A percentile compares a stretch with the other conserved stretches of the same genome.
phyloP scores from a whole-genome alignment of 2,329 filamentous ascomycete species.

The Aspergillus fijiensis region DNA sequence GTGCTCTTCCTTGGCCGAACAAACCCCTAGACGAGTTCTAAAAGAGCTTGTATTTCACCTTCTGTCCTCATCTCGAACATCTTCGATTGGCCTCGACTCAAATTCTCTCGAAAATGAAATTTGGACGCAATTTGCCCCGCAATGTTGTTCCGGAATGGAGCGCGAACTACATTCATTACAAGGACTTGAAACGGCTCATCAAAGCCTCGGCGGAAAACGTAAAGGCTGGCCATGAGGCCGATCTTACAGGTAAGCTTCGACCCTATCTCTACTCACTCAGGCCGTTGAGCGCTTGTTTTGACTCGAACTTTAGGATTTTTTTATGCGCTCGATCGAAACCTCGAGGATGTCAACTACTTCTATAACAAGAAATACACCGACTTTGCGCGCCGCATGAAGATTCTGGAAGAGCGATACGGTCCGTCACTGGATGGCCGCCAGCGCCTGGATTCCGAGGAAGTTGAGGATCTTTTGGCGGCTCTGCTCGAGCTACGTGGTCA shows the following conservation, averaged over 20 bases:
- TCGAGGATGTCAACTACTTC: conserved; percentile 94
- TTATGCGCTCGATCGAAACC: conserved; percentile 91
- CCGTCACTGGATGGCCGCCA: conserved; percentile 66
- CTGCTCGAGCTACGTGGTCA: conserved; percentile 84
- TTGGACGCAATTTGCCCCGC: conserved; percentile 50
- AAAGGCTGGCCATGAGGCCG: conserved; percentile 70
- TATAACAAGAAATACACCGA: conserved; percentile 96
- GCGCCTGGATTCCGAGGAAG: conserved; percentile 80
- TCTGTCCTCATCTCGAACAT: neutral
- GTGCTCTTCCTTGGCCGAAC: neutral
- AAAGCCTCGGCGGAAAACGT: conserved; percentile 69
- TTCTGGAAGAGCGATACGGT: conserved; percentile 86
- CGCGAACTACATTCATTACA: conserved; percentile 53
- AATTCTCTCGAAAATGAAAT: conserved; percentile 46
- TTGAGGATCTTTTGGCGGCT: conserved; percentile 86
- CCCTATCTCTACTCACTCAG: conserved; percentile 8
- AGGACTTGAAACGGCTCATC: conserved; percentile 82
- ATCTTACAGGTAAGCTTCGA: conserved; percentile 77
- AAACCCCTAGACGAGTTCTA: neutral
- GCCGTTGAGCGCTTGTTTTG: conserved; percentile 20
- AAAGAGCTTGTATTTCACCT: neutral
- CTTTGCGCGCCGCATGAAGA: conserved; percentile 75
- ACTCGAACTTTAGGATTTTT: conserved; percentile 73
- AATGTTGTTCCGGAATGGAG: conserved; percentile 54
- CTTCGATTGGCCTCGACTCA: neutral